A percentile compares a stretch with the other conserved stretches of the same genome.
phyloP scores from a whole-genome alignment of 2,329 filamentous ascomycete species.

The Clonostachys rhizophaga region DNA sequence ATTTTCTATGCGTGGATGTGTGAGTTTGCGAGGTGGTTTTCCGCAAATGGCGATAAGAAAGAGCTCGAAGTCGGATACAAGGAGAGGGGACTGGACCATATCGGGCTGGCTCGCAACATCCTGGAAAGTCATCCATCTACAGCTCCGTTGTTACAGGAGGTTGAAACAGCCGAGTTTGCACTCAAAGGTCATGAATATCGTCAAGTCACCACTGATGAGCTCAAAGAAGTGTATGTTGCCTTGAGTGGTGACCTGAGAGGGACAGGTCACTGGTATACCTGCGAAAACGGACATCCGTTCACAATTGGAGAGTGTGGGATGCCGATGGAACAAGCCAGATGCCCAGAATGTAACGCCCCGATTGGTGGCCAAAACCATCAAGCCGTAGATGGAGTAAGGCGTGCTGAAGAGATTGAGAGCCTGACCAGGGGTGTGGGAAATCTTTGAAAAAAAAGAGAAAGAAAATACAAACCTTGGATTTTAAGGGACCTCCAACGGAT shows the following conservation, averaged over 20 bases:
- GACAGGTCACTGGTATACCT: conserved; percentile 60
- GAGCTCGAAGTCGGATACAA: background rate
- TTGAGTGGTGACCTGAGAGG: conserved; percentile 45
- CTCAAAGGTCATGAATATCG: conserved; percentile 42
- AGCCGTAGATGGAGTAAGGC: background rate
- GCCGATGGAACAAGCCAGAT: conserved; percentile 56
- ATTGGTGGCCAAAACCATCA: conserved; percentile 51
- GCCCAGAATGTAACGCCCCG: conserved; percentile 55
- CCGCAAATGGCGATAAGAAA: background rate
- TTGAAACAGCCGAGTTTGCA: conserved; percentile 39
- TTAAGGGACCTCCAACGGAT: too few relatives aligned
- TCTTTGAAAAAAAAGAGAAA: too few relatives aligned
- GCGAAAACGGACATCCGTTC: conserved; percentile 46
- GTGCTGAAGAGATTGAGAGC: background rate
- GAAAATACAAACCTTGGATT: too few relatives aligned
- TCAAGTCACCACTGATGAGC: conserved; percentile 43
- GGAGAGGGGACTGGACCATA: conserved; percentile 4
- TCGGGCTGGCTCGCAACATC: conserved; percentile 10
- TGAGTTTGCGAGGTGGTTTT: conserved; percentile 19
- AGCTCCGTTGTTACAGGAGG: conserved; percentile 30
- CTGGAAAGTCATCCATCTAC: conserved; percentile 15
- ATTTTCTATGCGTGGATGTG: conserved; percentile 44
- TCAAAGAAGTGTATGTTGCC: conserved; percentile 40
- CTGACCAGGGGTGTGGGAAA: too few relatives aligned
- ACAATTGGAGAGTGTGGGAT: conserved; percentile 63